Evolutionary conservation across 2,329 filamentous ascomycete genomes (phyloP).

Genomic region (Gremmenia infestans): DNA sequence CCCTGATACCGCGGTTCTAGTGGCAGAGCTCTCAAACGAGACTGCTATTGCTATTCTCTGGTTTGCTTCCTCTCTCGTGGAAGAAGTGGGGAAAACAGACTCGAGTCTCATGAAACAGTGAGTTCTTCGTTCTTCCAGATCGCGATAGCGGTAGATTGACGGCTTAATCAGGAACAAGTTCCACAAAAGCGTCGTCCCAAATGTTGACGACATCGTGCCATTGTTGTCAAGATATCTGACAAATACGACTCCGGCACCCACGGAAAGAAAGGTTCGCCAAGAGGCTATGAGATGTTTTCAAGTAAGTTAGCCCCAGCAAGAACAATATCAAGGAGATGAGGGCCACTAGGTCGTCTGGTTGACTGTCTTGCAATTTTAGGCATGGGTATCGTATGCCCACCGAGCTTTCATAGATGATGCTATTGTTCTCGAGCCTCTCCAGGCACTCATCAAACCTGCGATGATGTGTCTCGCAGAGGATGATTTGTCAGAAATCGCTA

Average conservation of each 20-base stretch:
- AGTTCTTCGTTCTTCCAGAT: slow-evolving; percentile 17
- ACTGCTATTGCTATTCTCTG: slow-evolving; percentile 57
- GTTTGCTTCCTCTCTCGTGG: slow-evolving; percentile 59
- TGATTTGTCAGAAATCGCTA: slow-evolving; percentile 52
- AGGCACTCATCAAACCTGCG: slow-evolving; percentile 53
- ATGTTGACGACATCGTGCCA: slow-evolving; percentile 45
- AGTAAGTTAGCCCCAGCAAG: slow-evolving; percentile 34
- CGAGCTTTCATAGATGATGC: slow-evolving; percentile 53
- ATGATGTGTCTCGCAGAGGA: slow-evolving; percentile 57
- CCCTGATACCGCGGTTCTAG: slow-evolving; percentile 39
- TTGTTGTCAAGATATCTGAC: slow-evolving; percentile 40
- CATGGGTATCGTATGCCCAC: slow-evolving; percentile 72
- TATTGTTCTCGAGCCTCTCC: slow-evolving; percentile 53
- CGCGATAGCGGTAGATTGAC: slow-evolving; percentile 6
- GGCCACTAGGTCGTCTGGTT: too few species aligned
- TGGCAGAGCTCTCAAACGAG: slow-evolving; percentile 42
- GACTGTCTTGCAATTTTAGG: slow-evolving; percentile 36
- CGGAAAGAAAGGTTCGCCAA: slow-evolving; percentile 41
- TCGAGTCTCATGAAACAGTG: slow-evolving; percentile 53
- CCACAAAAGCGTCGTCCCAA: slow-evolving; percentile 47
- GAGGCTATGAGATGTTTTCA: slow-evolving; percentile 59
- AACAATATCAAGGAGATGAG: too few species aligned
- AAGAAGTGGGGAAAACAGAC: slow-evolving; percentile 65
- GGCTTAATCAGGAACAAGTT: slow-evolving; percentile 35
- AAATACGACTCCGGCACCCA: slow-evolving; percentile 36